Evolutionary conservation across 2,329 filamentous ascomycete species (phyloP), one percentile per base, ranked within the genome.

Genomic region (Aspergillus brunneoviolaceus): DNA sequence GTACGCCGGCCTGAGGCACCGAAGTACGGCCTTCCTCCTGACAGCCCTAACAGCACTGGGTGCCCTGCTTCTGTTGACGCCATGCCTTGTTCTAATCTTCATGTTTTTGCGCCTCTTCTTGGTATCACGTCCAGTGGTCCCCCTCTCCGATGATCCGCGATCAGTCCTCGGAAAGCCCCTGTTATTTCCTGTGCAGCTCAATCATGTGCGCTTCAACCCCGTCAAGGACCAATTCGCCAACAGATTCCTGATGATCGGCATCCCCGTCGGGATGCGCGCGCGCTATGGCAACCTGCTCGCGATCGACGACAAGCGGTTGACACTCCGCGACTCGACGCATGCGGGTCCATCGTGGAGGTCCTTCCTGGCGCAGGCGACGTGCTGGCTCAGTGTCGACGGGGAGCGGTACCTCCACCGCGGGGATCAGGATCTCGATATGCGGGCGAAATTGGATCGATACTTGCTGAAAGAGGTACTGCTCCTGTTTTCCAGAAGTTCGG

Each of bases 361-460:
- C 9, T 29, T 54, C 5, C 11, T 27, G 5, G 58, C 59, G 11
- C 51, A 55, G 47, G 16, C 58, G 6, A 58, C 35, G 27, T 60
- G 60, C 33, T 62, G 60, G 60, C 57, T 59, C 12, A 62, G 33
- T 10, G 31, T 60, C 7, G 60, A 62, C 39, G 48, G 53, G 3
- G 53, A 16, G 3, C 50, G 54, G 5, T 51, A 54, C 25, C 35
- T 62, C 11, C 57, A 62, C 21, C 60, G 57, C 1, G 60, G 60
- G 3, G 42, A 54, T 39, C 50, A 52, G 19, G 48, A 29, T 6
- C 25, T 51, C 3, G 57, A 49, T 51, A 39, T 62, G 25, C 48
- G 54, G 49, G 47, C 48, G 12, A 62, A 62, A 23, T 21, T 62
- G 21, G 50, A 58, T 49, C 21, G 23, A 4, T 62, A 57, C 23